Evolutionary conservation across 2,329 filamentous ascomycete genomes (phyloP).

Genomic region (Penicillium frequentans): DNA sequence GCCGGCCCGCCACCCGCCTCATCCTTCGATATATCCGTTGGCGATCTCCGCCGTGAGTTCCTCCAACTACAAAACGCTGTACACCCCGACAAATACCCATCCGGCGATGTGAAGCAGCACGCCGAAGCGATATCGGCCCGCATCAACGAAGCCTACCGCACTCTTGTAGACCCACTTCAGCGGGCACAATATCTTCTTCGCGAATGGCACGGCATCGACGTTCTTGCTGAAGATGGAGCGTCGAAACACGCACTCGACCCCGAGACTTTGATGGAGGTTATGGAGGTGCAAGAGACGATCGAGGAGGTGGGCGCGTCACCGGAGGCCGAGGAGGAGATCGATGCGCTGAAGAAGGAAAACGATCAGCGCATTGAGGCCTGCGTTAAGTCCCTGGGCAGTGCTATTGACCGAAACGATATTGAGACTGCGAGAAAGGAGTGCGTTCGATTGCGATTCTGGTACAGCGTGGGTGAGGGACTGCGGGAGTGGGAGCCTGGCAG

Average conservation of each 20-base stretch:
- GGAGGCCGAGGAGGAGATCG: slow-evolving; percentile 59
- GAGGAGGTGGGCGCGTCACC: slow-evolving; percentile 59
- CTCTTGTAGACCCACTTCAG: slow-evolving; percentile 72
- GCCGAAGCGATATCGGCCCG: slow-evolving; percentile 77
- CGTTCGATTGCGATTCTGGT: slow-evolving; percentile 83
- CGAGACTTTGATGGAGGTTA: slow-evolving; percentile 77
- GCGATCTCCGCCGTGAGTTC: slow-evolving; percentile 77
- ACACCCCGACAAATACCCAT: slow-evolving; percentile 52
- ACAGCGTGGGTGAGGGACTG: slow-evolving; percentile 78
- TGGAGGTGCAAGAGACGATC: slow-evolving; percentile 76
- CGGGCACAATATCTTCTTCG: slow-evolving; percentile 85
- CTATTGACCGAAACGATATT: slow-evolving; percentile 67
- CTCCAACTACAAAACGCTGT: slow-evolving; percentile 69
- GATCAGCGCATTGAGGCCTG: slow-evolving; percentile 64
- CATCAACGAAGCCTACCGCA: slow-evolving; percentile 91
- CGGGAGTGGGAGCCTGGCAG: slow-evolving; percentile 81
- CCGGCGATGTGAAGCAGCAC: slow-evolving; percentile 50
- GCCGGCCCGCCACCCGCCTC: slow-evolving; percentile 74
- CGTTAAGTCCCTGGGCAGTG: slow-evolving; percentile 61
- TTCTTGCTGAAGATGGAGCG: slow-evolving; percentile 71
- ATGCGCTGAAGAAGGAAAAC: slow-evolving; percentile 67
- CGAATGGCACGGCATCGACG: slow-evolving; percentile 67
- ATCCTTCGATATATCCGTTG: slow-evolving; percentile 71
- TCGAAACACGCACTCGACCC: slow-evolving; percentile 67
- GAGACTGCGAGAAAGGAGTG: slow-evolving; percentile 69